Percentiles rank a stretch among this genome's conserved stretches.
phyloP scores from a whole-genome alignment of 169 alveolate genomes.

The Prorocentrum cordatum region DNA sequence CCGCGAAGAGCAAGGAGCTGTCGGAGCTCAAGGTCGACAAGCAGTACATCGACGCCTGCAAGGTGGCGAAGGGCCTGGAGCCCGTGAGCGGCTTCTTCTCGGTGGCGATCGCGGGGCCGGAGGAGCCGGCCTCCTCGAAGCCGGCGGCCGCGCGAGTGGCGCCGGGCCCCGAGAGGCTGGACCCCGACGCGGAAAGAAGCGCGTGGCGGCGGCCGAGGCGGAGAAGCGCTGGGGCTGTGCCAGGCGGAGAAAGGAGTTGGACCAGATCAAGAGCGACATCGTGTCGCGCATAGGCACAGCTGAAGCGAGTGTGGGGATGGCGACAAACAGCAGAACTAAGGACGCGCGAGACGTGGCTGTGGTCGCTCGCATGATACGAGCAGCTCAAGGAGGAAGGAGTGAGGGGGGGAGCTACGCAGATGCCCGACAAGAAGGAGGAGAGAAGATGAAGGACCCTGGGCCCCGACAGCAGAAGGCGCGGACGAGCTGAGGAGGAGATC shows the following conservation, averaged over 20 bases:
- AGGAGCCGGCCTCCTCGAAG: no score
- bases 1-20: not conserved
- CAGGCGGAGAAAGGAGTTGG: no score
- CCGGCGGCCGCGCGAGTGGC: no score
- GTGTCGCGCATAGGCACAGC: not conserved
- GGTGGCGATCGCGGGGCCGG: no score
- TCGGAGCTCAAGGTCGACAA: not conserved
- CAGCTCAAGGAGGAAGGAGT: constrained; percentile 2
- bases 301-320: not conserved
- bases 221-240: no score
- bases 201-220: no score
- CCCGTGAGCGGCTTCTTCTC: no score
- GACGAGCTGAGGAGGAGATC: not conserved
- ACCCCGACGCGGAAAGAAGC: no score
- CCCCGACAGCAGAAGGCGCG: not conserved
- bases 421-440: not conserved
- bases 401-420: not conserved
- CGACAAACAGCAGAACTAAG: not conserved
- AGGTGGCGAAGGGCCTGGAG: not conserved
- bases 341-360: not conserved
- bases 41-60: not conserved
- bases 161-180: no score
- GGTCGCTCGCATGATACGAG: not conserved
- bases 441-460: not conserved
- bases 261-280: not conserved